Conservation (phyloP, 73 alveolate species). For the Paramecium octaurelia region DNA sequence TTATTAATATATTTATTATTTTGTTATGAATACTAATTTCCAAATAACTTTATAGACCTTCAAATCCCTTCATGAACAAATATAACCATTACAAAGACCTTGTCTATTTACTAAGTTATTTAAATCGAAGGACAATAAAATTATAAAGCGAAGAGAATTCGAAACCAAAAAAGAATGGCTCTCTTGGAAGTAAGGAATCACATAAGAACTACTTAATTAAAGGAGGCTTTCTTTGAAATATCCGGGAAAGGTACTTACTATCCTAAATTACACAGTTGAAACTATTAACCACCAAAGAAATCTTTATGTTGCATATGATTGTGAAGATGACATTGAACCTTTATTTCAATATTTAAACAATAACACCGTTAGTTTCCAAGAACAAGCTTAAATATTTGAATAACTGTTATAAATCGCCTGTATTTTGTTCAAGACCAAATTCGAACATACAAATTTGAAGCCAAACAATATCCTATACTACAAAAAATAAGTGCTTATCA, state of each 20-base stretch:
- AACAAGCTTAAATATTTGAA: background rate
- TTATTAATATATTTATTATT: background rate
- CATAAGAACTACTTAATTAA: background rate
- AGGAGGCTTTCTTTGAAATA: background rate
- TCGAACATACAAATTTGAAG: background rate
- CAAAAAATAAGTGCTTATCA: background rate
- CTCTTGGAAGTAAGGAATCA: background rate
- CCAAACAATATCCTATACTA: background rate
- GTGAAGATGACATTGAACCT: background rate
- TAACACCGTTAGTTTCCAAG: background rate
- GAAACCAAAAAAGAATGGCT: background rate
- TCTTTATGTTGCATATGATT: background rate
- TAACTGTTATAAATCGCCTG: background rate
- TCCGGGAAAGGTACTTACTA: background rate
- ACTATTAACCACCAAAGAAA: background rate
- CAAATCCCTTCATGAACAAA: background rate
- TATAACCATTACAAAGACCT: background rate
- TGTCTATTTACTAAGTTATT: background rate
- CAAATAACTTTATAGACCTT: background rate
- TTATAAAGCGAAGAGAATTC: background rate
- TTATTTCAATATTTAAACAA: background rate
- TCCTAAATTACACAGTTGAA: background rate
- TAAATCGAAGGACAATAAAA: background rate
- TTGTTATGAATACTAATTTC: background rate
- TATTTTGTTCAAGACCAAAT: background rate